Percentiles rank a stretch among this genome's conserved stretches.
phyloP scores from a whole-genome alignment of 306 rosid genomes.

The Rosa lucieae region DNA sequence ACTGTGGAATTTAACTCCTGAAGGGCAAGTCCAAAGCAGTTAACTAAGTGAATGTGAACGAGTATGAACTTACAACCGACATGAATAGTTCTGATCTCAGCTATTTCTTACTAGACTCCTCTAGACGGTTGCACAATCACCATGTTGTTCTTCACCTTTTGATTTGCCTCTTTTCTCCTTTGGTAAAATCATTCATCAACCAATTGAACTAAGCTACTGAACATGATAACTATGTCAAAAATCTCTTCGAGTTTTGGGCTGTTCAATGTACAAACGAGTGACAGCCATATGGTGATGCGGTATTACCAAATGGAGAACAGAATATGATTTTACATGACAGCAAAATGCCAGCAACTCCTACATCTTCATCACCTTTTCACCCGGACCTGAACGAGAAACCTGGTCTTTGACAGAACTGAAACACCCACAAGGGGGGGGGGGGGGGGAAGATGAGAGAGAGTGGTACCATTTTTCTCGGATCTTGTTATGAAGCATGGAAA shows the following conservation, averaged over 20 bases:
- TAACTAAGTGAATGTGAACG: neutral
- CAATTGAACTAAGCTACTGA: neutral
- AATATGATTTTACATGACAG: neutral
- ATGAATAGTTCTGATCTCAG: neutral
- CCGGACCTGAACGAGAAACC: neutral
- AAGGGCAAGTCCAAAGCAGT: neutral
- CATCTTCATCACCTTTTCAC: neutral
- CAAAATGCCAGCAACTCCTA: neutral
- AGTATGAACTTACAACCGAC: neutral
- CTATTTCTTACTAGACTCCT: neutral
- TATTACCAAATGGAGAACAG: neutral
- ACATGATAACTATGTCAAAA: neutral
- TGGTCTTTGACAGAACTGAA: neutral
- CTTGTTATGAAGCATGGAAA: neutral
- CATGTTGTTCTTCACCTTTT: neutral
- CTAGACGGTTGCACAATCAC: neutral
- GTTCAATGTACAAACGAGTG: neutral
- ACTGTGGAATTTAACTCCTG: neutral
- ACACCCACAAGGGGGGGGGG: neutral
- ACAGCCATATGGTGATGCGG: neutral
- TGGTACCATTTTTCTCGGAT: neutral
- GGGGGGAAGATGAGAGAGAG: neutral
- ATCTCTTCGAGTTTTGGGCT: neutral
- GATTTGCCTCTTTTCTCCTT: neutral
- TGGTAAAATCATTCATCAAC: neutral